These are phyloP conservation scores for Kazachstania kunashirensis DNA, from an alignment of 805 yeast genomes.

Conservation along the genomic window DNA sequence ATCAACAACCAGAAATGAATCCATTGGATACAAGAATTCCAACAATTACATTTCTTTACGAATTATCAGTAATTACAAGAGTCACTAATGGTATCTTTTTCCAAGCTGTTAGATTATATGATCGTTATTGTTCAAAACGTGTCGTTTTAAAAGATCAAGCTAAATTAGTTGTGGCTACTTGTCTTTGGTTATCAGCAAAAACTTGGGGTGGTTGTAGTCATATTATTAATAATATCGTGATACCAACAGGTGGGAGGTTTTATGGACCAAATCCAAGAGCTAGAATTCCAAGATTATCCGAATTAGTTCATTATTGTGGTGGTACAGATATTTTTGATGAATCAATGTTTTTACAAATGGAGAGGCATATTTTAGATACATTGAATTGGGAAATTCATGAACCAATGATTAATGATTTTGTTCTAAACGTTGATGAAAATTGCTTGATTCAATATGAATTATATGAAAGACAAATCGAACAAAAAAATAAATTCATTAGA, in stretches of 20 bases:
- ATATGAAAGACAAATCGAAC: slow-evolving; percentile 26
- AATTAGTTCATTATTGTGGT: slow-evolving; percentile 64
- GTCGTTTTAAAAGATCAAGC: slow-evolving; percentile 78
- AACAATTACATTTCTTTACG: slow-evolving; percentile 71
- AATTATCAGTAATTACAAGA: slow-evolving; percentile 54
- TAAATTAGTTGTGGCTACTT: slow-evolving; percentile 83
- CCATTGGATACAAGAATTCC: slow-evolving; percentile 58
- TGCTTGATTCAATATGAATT: slow-evolving; percentile 34
- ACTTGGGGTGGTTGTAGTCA: slow-evolving; percentile 68
- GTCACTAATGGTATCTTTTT: slow-evolving; percentile 58
- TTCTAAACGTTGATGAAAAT: slow-evolving; percentile 35
- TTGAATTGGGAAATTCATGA: slow-evolving; percentile 65
- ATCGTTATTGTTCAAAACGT: slow-evolving; percentile 82
- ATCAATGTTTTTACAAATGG: slow-evolving; percentile 64
- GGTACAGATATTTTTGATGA: slow-evolving; percentile 46
- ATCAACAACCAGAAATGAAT: slow-evolving; percentile 80
- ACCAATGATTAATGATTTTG: slow-evolving; percentile 47
- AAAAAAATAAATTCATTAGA: slow-evolving; percentile 16
- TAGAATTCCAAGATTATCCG: slow-evolving; percentile 63
- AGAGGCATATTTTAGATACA: slow-evolving; percentile 58
- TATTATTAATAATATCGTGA: slow-evolving; percentile 41
- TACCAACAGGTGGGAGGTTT: slow-evolving; percentile 51
- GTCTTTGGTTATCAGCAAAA: slow-evolving; percentile 88
- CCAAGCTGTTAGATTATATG: slow-evolving; percentile 68
- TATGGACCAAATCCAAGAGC: slow-evolving; percentile 65